A percentile compares a stretch with the other conserved stretches of the same genome.
phyloP scores from a whole-genome alignment of 441 rosid genomes.

The Aquilaria agallochum region DNA sequence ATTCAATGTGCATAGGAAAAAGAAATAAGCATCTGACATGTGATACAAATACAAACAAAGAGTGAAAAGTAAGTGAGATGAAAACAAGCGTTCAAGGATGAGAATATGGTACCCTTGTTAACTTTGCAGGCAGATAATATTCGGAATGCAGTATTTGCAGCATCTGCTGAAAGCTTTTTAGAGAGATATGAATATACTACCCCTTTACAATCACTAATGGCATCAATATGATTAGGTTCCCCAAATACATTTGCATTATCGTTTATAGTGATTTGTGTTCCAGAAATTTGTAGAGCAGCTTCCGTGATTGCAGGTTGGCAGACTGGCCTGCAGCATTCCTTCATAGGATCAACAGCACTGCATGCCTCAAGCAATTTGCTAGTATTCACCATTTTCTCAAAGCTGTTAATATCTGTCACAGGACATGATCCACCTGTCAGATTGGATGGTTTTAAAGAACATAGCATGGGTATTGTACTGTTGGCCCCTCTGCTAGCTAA shows the following conservation, averaged over 20 bases:
- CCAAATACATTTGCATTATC: constrained; percentile 40
- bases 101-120: constrained; percentile 66
- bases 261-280: constrained; percentile 42
- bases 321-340: constrained; percentile 88
- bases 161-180: constrained; percentile 63
- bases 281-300: constrained; percentile 77
- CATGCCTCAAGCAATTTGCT: constrained; percentile 89
- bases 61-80: neutral
- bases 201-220: constrained; percentile 75
- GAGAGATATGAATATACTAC: constrained; percentile 85
- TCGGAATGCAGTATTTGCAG: constrained; percentile 73
- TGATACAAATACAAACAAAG: neutral
- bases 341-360: constrained; percentile 74
- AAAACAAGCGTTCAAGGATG: constrained; percentile 7
- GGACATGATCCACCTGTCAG: constrained; percentile 94
- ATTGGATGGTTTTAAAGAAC: constrained; percentile 76
- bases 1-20: neutral
- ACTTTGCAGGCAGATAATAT: constrained; percentile 89
- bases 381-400: constrained; percentile 73
- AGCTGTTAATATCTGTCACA: constrained; percentile 54
- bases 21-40: too few species aligned
- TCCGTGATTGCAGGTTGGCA: constrained; percentile 86
- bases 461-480: constrained; percentile 60
- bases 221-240: constrained; percentile 43
- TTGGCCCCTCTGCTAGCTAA: constrained; percentile 89